Base-by-base conservation (phyloP, 768 basidiomycete species). In the Boletus subcaerulescens region DNA sequence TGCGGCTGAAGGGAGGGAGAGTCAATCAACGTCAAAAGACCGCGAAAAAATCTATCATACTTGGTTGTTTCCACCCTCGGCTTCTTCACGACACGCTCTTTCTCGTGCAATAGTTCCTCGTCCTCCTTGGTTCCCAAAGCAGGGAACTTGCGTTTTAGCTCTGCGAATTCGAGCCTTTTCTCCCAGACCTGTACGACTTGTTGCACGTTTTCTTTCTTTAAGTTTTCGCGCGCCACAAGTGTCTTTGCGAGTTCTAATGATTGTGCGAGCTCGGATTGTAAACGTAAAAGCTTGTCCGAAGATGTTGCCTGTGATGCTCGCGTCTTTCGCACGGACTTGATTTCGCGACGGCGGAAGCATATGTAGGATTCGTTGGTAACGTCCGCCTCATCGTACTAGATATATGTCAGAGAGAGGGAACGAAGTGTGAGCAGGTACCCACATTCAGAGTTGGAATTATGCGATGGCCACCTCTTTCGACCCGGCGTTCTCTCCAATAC, bases 331-430 rank as follows among this genome's bases (percentile, higher is more conserved):
- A 92, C 82, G 4, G 91, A 86, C 69, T 98, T 98, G 71, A 89
- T 87, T 69, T 98, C 96, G 51, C 95, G 87, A 56, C 94, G 82
- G 36, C 97, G 85, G 80, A 99, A 99, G 73, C 97, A 99, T 43
- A 98, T 89, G 59, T 98, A 98, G 0, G 96, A 95, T 63, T 96
- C 94, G 52, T 91, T 93, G 60, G 80, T 80, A 44, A 86, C 86
- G 69, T 97, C 93, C 18, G 88, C 80, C 73, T 98, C 95, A 69
- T 98, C 94, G 64, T 82, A 87, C 89, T 91, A 40, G 5, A 39
- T 3, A 42, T 22, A 5, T 4, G 14, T 61, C 43, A 60, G 54
- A 42, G 22, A 55, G 44, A 47, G 31, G 13, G 15, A 29, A 42
- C 5, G 41, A 0, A 22, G 1, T 18, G 4, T 18, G 15, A 20